Evolutionary conservation across 768 basidiomycete genomes (phyloP).

Genomic region (Auriscalpium orientale): DNA sequence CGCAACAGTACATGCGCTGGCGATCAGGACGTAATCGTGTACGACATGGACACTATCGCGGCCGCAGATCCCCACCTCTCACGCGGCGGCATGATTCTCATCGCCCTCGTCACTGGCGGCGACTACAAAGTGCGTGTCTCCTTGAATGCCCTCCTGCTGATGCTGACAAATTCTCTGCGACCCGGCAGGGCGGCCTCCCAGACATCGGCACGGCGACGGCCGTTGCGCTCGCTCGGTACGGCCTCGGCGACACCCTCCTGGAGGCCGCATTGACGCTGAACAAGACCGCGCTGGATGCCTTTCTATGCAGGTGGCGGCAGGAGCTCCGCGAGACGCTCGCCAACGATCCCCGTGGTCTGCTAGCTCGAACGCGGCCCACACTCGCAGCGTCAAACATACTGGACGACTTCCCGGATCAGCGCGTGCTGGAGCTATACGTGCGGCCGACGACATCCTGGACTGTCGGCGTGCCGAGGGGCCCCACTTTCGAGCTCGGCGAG

Average conservation of each 20-base stretch:
- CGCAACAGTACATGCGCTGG: neutral
- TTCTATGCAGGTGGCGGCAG: neutral
- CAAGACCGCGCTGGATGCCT: neutral
- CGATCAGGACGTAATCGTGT: neutral
- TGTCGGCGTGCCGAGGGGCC: neutral
- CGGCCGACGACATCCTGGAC: neutral
- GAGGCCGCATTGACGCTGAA: neutral
- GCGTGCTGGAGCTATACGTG: neutral
- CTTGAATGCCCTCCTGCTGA: neutral
- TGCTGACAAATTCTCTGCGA: neutral
- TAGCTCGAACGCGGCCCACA: neutral
- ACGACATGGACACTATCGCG: neutral
- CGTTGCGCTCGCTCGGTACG: neutral
- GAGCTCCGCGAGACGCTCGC: neutral
- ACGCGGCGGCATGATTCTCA: neutral
- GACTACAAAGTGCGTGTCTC: neutral
- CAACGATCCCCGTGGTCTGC: neutral
- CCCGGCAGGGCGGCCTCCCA: neutral
- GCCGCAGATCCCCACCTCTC: neutral
- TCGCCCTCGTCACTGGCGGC: neutral
- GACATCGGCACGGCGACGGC: neutral
- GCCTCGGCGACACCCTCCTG: neutral
- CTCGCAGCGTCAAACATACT: neutral
- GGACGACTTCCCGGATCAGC: neutral
- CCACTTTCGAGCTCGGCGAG: neutral